Evolutionary conservation across 768 basidiomycete genomes (phyloP).

Genomic region (Boletus patriciae): DNA sequence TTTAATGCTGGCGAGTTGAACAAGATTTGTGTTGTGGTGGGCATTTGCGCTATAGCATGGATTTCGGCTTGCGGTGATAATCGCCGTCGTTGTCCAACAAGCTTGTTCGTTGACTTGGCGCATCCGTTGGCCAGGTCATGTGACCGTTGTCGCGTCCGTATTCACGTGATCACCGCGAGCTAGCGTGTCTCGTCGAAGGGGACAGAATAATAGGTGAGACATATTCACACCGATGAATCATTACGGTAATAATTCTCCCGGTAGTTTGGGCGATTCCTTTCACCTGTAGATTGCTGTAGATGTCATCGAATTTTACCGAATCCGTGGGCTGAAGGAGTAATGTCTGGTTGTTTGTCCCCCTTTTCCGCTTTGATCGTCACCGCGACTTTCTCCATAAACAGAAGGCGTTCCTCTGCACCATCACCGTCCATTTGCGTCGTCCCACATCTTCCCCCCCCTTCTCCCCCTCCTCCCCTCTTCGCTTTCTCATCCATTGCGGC

Average conservation of each 20-base stretch:
- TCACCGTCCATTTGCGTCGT: background rate
- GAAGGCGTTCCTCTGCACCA: background rate
- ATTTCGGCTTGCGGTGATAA: background rate
- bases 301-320: background rate
- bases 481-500: background rate
- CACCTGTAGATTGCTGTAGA: background rate
- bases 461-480: background rate
- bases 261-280: background rate
- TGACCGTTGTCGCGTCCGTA: slow-evolving; percentile 11
- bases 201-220: slow-evolving; percentile 18
- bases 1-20: slow-evolving; percentile 84
- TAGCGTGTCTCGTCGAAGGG: slow-evolving; percentile 6
- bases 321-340: background rate
- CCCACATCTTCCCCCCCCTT: background rate
- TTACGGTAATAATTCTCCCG: background rate
- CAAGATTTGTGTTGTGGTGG: slow-evolving; percentile 73
- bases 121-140: slow-evolving; percentile 12
- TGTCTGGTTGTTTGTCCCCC: slow-evolving; percentile 10
- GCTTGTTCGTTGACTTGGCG: slow-evolving; percentile 19
- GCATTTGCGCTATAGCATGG: slow-evolving; percentile 41
- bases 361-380: slow-evolving; percentile 13
- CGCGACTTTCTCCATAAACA: slow-evolving; percentile 12
- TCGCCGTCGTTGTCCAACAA: slow-evolving; percentile 1
- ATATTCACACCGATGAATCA: background rate
- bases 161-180: slow-evolving; percentile 16